phyloP scores from a whole-genome alignment of 805 yeast genomes.

The Gaillardinia entomophila region DNA sequence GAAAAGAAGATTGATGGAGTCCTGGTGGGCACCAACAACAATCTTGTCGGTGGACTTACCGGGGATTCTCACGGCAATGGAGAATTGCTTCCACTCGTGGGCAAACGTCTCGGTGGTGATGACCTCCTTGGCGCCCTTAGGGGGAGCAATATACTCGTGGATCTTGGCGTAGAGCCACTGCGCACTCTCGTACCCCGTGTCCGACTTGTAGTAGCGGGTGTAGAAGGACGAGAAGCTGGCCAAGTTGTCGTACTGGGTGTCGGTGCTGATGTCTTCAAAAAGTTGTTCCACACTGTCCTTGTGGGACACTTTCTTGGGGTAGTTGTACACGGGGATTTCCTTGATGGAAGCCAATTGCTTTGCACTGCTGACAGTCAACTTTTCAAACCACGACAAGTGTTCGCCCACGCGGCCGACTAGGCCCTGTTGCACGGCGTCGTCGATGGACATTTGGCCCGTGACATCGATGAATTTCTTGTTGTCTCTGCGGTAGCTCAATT shows the following conservation, averaged over 20 bases:
- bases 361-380: constrained; percentile 14
- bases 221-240: constrained; percentile 62
- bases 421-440: constrained; percentile 27
- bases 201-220: constrained; percentile 72
- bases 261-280: constrained; percentile 39
- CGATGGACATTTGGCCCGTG: constrained; percentile 41
- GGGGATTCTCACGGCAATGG: constrained; percentile 60
- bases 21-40: constrained; percentile 86
- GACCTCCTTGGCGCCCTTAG: constrained; percentile 13
- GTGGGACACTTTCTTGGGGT: constrained; percentile 45
- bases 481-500: constrained; percentile 27
- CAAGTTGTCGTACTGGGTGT: constrained; percentile 46
- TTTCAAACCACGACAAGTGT: constrained; percentile 6
- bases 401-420: constrained; percentile 10
- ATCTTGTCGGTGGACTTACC: constrained; percentile 49
- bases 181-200: constrained; percentile 65
- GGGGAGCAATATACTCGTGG: constrained; percentile 27
- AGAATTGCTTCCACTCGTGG: constrained; percentile 69
- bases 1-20: constrained; percentile 67
- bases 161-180: constrained; percentile 59
- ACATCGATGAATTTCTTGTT: constrained; percentile 61
- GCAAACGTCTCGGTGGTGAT: constrained; percentile 52
- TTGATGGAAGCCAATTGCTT: constrained; percentile 15
- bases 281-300: constrained; percentile 35
- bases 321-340: constrained; percentile 33